Base-by-base conservation (phyloP, 192 early-diverging fungal species). In the Mortierella hygrophila region DNA sequence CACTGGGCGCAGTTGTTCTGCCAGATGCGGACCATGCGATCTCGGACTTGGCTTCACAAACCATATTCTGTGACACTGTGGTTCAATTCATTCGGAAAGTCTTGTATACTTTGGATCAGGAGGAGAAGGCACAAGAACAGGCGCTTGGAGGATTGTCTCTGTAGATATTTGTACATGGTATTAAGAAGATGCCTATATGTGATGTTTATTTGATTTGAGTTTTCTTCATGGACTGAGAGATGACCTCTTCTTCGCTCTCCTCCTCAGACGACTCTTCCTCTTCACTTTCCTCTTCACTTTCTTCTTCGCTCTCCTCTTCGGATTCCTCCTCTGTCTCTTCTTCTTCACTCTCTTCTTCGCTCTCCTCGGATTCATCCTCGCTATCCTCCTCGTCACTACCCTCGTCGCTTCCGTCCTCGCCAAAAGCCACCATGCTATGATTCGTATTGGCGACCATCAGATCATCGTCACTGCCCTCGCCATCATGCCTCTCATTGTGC, bases 401-500 rank as follows among this genome's bases (percentile, higher is more conserved):
- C 8, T 90, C 89, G 11, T 89, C 88, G 4, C 89, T 91, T 26
- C 90, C 90, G n/a, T 90, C 91, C 18, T 91, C 90, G n/a, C 76
- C 76, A 78, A 86, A 68, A 55, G 79, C 63, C 88, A 80, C 78
- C 78, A 80, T 68, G 82, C 83, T 85, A 87, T 94, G 86, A 72
- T 93, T 93, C 8, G 85, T 79, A 63, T 93, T 92, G 77, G 75
- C 79, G 37, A 88, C 82, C 75, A 93, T 82, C 40, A 92, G 68
- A 74, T 90, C 90, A 20, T 92, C 91, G 40, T 90, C 90, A 60
- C 78, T 85, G 74, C 84, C 68, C 32, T 86, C 88, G 57, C 75
- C 83, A 32, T 92, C 89, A 20, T 88, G 89, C 32, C 88, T 80
- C 37, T 91, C 88, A 29, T 90, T 82, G 26, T 91, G 89, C 78